Evolutionary conservation across 148 eudicot genomes (phyloP), one percentile per base, ranked within the genome.

Genomic region (Limonium bicolor): DNA sequence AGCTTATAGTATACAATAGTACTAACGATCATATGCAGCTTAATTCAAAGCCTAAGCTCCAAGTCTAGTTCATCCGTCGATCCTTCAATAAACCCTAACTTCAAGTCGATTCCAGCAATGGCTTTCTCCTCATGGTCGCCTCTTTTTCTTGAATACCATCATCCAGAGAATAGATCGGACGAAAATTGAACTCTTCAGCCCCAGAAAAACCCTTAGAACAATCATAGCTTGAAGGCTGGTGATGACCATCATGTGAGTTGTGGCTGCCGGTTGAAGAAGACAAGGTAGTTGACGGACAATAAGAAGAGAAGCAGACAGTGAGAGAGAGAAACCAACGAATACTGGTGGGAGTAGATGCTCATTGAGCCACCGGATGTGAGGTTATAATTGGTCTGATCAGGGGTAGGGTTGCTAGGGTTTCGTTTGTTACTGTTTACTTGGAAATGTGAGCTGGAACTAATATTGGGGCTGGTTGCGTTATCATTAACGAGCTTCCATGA

Each of bases 41-140:
- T n/a, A 22, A 48, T 29, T 42, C 94, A 81, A 27, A 84, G 84
- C 33, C 94, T 65, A 50, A 84, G 80, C 58, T 84, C 88, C 78
- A 84, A 73, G 65, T 84, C 94, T 59, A 84, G 53, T 41, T 79
- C 84, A 62, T 79, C 71, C 58, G 70, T 70, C 6, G 58, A 41
- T 53, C 74, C 72, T 29, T 63, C 52, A 39, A 40, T 7, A 31
- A 75, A 56, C 41, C 73, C 58, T 62, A 69, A 51, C 48, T 61
- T 68, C 71, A 72, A 50, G 25, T 67, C 87, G 63, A 70, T 44
- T 46, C 51, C 54, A 1, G 64, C 60, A 24, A 45, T 31, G 48
- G 54, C 73, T 17, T 52, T 61, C 5, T 41, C 50, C 60, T 67
- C 53, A 22, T 60, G 74, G 17, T 59, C 49, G 17, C n/a, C n/a